Base-by-base conservation (phyloP, 306 rosid species). In the Erythrophleum fordii region DNA sequence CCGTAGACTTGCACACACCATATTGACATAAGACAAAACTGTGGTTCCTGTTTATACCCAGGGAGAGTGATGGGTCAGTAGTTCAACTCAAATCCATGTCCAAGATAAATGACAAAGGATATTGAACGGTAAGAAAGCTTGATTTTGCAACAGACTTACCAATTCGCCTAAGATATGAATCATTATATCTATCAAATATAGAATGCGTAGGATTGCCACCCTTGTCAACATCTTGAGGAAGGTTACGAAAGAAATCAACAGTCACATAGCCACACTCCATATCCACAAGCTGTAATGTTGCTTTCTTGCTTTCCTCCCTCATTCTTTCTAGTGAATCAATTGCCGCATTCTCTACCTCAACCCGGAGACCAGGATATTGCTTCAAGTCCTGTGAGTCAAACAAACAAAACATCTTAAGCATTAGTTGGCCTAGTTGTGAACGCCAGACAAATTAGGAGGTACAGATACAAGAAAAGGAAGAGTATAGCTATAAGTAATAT, bases 161-260 rank as follows among this genome's bases (percentile, higher is more conserved):
- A 6, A 95, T 92, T 76, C 97, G 87, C 87, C 97, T 82, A 65
- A 95, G 92, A 82, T 95, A 95, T 1, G 97, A 85, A 81, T 95
- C 97, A 69, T 92, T 95, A 80, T 92, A 92, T 95, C 98, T 89
- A 68, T 95, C 98, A 65, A 95, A 95, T 84, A 92, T 84, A 9
- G 98, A 95, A 86, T 92, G 98, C 0, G 98, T 92, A 42, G 98
- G 98, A 80, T 92, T 93, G 88, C 98, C 97, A 23, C 98, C 98
- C 92, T 95, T 95, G 56, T 95, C 98, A 77, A 92, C 85, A 37
- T 95, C 97, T 78, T 95, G 98, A 78, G 98, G 98, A 80, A 95
- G 97, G 86, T 90, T 92, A 70, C 98, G 87, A 81, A 95, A 95
- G 95, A 91, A 95, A 77, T 95, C 98, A 80, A 92, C 97, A 0